These are phyloP conservation scores for Hordeum vulgare DNA, from an alignment of 176 grass and related monocot species.

Conservation along the genomic window DNA sequence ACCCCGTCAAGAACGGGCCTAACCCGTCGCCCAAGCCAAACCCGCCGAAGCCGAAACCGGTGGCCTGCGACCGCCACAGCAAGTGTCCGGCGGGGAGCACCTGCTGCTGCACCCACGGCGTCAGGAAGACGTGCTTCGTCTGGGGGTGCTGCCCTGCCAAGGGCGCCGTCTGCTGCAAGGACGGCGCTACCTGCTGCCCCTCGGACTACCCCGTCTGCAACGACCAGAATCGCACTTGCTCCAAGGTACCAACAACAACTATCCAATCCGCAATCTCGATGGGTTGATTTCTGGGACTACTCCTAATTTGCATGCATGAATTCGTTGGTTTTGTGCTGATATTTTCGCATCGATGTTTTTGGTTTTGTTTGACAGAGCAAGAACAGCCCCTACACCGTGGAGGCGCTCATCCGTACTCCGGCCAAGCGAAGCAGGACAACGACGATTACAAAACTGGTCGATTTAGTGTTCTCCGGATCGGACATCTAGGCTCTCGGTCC, in stretches of 20 bases:
- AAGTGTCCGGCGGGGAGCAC: neutral
- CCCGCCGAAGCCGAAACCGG: neutral
- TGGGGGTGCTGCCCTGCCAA: neutral
- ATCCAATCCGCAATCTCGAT: neutral
- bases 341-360: too few species aligned
- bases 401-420: neutral
- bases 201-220: neutral
- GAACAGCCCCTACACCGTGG: neutral
- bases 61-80: neutral
- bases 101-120: neutral
- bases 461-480: neutral
- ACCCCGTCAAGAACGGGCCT: constrained; percentile 47
- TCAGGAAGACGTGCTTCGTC: neutral
- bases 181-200: neutral
- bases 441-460: neutral
- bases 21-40: constrained; percentile 33
- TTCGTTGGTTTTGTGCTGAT: too few species aligned
- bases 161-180: neutral
- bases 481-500: neutral
- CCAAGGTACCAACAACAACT: neutral
- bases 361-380: neutral
- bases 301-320: too few species aligned
- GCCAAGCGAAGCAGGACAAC: neutral
- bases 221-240: neutral
- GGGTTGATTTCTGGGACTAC: neutral